Evolutionary conservation across 495 filamentous ascomycete species (phyloP).

Genomic region (Penicillium manginii): DNA sequence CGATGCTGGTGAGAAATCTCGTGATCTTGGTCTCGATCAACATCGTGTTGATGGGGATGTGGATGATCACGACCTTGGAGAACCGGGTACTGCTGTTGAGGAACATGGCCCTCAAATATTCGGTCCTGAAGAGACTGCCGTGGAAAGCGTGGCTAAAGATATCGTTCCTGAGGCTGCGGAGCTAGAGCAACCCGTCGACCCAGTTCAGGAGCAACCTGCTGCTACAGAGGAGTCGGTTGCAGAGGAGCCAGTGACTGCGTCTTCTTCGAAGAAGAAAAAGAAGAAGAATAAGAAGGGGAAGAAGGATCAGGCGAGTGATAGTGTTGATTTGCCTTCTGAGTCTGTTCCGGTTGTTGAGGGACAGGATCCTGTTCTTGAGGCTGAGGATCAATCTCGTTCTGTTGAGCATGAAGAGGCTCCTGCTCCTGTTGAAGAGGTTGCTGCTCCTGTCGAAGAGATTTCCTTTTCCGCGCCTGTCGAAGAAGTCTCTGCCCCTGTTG

Average conservation of each 20-base stretch:
- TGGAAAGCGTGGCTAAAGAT: slow-evolving; percentile 16
- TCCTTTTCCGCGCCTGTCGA: neutral
- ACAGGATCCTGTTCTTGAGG: slow-evolving; percentile 2
- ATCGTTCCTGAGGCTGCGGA: slow-evolving; percentile 13
- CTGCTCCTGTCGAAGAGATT: neutral
- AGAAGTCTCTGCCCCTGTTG: neutral
- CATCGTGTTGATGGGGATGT: neutral
- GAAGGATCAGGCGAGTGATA: slow-evolving; percentile 31
- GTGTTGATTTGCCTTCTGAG: slow-evolving; percentile 23
- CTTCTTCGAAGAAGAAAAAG: slow-evolving; percentile 42
- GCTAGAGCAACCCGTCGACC: slow-evolving; percentile 14
- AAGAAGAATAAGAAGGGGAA: slow-evolving; percentile 41
- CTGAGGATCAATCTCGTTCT: neutral
- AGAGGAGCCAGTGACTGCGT: slow-evolving; percentile 16
- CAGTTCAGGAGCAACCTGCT: slow-evolving; percentile 1
- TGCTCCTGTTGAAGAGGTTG: neutral
- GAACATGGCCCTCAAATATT: slow-evolving; percentile 9
- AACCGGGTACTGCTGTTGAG: slow-evolving; percentile 25
- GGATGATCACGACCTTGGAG: slow-evolving; percentile 6
- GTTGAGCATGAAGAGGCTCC: slow-evolving; percentile 10
- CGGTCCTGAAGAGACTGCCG: neutral
- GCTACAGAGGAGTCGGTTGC: slow-evolving; percentile 14
- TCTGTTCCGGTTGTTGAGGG: neutral
- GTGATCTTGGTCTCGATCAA: slow-evolving; percentile 8
- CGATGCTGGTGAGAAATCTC: slow-evolving; percentile 13